phyloP scores from a whole-genome alignment of 1,139 yeast species.

The Eremothecium coryli region DNA sequence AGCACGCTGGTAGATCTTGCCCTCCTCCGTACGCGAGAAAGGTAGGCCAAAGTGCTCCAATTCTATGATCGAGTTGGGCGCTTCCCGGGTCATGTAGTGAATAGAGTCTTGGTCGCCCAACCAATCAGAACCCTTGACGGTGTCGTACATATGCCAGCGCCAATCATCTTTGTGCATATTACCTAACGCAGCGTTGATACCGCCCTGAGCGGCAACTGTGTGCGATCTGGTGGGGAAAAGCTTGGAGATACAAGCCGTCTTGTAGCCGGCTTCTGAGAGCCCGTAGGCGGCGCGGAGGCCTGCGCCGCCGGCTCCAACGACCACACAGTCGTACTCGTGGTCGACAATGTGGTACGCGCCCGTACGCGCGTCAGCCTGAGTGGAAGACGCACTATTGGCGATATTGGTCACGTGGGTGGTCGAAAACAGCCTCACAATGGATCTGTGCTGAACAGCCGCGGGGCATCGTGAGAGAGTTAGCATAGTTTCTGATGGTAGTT shows the following conservation, averaged over 20 bases:
- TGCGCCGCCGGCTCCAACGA: conserved; percentile 99
- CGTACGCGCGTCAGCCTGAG: conserved; percentile 39
- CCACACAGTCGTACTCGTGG: conserved; percentile 96
- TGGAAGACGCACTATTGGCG: no score
- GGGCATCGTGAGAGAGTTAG: not conserved
- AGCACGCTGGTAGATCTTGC: conserved; percentile 96
- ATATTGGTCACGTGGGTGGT: no score
- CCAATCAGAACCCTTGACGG: conserved; percentile 99
- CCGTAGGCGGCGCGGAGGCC: conserved; percentile 98
- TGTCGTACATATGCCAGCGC: conserved; percentile 99
- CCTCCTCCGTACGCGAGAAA: conserved; percentile 93
- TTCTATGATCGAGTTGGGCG: conserved; percentile 92
- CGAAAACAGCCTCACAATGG: not conserved
- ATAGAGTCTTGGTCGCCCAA: conserved; percentile 98
- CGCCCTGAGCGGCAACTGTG: conserved; percentile 99
- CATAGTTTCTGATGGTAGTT: no score
- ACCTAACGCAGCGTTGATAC: conserved; percentile 93
- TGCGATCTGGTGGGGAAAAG: conserved; percentile 97
- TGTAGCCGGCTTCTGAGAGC: conserved; percentile 91
- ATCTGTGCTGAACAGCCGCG: not conserved
- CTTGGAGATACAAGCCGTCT: conserved; percentile 95
- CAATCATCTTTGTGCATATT: conserved; percentile 98
- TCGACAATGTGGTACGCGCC: conserved; percentile 86
- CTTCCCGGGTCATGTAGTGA: conserved; percentile 98
- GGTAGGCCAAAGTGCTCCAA: conserved; percentile 98